phyloP scores from a whole-genome alignment of 768 basidiomycete species.

The Macrolepiota fuliginosa region DNA sequence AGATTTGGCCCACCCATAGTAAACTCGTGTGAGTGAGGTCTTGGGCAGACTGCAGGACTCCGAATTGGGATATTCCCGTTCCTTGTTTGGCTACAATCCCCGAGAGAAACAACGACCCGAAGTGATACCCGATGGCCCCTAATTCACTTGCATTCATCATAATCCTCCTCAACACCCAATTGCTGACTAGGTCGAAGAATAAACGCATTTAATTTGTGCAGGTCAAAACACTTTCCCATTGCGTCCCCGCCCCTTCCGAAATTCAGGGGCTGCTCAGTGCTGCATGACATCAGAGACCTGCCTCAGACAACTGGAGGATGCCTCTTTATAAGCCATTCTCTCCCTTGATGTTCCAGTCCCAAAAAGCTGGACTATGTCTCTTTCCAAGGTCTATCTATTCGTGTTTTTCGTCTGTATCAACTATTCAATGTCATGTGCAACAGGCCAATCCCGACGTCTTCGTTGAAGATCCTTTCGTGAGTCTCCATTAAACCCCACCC shows the following conservation, averaged over 20 bases:
- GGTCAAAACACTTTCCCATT: too few relatives aligned
- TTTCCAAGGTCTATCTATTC: constrained; percentile 47
- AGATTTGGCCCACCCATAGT: constrained; percentile 74
- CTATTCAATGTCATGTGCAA: constrained; percentile 28
- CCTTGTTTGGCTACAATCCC: not conserved
- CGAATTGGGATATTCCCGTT: not conserved
- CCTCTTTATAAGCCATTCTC: not conserved
- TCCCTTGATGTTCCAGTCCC: not conserved
- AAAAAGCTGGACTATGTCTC: constrained; percentile 42
- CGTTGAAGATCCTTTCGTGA: constrained; percentile 54
- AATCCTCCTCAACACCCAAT: too few relatives aligned
- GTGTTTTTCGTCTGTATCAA: not conserved
- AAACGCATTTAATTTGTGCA: too few relatives aligned
- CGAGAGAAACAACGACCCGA: not conserved
- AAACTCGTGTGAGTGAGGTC: not conserved
- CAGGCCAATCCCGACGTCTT: constrained; percentile 69
- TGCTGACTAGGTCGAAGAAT: too few relatives aligned
- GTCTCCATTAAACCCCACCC: not conserved
- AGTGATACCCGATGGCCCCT: not conserved
- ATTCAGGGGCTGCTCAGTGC: not conserved
- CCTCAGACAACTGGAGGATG: not conserved
- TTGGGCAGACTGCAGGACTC: not conserved
- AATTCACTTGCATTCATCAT: not conserved
- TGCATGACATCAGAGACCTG: constrained; percentile 6
- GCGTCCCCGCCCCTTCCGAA: too few relatives aligned